phyloP scores from a whole-genome alignment of 495 filamentous ascomycete species.

The Letharia lupina region DNA sequence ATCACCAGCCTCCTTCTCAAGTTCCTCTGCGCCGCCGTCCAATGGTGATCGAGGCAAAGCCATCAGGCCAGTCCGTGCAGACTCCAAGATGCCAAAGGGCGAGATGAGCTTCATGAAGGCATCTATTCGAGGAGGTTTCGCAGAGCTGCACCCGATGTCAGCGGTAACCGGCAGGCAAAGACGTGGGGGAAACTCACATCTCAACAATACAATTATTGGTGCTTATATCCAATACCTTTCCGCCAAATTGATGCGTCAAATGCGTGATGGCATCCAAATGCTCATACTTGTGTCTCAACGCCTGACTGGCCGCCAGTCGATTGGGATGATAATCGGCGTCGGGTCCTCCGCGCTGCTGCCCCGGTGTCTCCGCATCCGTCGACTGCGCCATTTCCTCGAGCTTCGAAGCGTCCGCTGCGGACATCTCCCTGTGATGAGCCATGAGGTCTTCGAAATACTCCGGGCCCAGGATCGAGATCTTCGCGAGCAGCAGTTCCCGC shows the following conservation, averaged over 20 bases:
- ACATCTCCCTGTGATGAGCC: constrained; percentile 80
- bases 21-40: constrained; percentile 59
- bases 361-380: constrained; percentile 29
- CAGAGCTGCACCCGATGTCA: constrained; percentile 48
- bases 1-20: constrained; percentile 76
- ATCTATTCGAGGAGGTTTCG: constrained; percentile 89
- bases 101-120: constrained; percentile 93
- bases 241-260: constrained; percentile 93
- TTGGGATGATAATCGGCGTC: constrained; percentile 77
- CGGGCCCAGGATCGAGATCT: constrained; percentile 88
- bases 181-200: constrained; percentile 52
- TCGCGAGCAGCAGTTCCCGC: constrained; percentile 90
- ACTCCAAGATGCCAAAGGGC: constrained; percentile 96
- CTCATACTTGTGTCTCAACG: constrained; percentile 90
- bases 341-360: constrained; percentile 21
- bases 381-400: constrained; percentile 31
- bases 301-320: constrained; percentile 74
- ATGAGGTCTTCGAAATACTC: constrained; percentile 97
- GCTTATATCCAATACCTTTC: constrained; percentile 95
- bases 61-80: constrained; percentile 90
- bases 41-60: constrained; percentile 90
- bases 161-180: background rate
- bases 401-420: constrained; percentile 35
- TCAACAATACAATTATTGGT: constrained; percentile 98
- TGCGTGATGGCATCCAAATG: constrained; percentile 91